A percentile compares a stretch with the other conserved stretches of the same genome.
These are phyloP conservation scores for Tetrastigma voinierianum DNA, from an alignment of 164 flowering plant species.

Conservation along the genomic window DNA sequence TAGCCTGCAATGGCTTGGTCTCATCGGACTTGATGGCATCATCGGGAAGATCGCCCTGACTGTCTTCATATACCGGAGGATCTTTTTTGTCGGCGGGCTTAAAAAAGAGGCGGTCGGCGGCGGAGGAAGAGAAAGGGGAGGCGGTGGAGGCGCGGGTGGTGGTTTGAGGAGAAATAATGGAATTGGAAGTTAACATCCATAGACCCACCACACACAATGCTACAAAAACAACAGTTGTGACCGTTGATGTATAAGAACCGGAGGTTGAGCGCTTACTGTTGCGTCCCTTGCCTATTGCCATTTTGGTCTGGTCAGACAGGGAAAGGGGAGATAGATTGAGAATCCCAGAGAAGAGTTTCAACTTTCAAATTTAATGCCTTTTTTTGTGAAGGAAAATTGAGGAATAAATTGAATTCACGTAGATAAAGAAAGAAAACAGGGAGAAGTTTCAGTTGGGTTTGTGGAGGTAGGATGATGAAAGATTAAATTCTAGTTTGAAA, in stretches of 20 bases:
- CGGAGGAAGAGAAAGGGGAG: constrained; percentile 6
- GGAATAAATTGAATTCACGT: not conserved
- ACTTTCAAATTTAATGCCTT: too few relatives aligned
- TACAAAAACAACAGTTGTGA: constrained; percentile 51
- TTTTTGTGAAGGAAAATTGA: too few relatives aligned
- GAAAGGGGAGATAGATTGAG: constrained; percentile 1
- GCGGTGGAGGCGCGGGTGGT: constrained; percentile 19
- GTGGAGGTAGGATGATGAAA: constrained; percentile 8
- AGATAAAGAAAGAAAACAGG: not conserved
- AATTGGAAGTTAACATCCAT: constrained; percentile 69
- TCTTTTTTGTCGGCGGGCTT: constrained; percentile 6
- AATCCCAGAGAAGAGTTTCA: not conserved
- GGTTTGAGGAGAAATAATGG: constrained; percentile 34
- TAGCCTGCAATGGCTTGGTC: not conserved
- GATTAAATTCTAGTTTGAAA: constrained; percentile 3
- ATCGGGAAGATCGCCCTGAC: constrained; percentile 59
- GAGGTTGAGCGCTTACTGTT: constrained; percentile 48
- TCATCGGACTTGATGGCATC: constrained; percentile 56
- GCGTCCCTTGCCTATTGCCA: constrained; percentile 45
- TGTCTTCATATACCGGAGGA: constrained; percentile 42
- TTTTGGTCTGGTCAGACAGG: constrained; percentile 13
- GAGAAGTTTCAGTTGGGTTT: constrained; percentile 14
- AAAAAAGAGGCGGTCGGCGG: not conserved
- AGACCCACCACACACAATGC: constrained; percentile 58
- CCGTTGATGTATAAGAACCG: constrained; percentile 50